Percentiles rank a stretch among this genome's conserved stretches.
Conservation (phyloP, 1,284 basidiomycete species). For the Marasmius fiardii region DNA sequence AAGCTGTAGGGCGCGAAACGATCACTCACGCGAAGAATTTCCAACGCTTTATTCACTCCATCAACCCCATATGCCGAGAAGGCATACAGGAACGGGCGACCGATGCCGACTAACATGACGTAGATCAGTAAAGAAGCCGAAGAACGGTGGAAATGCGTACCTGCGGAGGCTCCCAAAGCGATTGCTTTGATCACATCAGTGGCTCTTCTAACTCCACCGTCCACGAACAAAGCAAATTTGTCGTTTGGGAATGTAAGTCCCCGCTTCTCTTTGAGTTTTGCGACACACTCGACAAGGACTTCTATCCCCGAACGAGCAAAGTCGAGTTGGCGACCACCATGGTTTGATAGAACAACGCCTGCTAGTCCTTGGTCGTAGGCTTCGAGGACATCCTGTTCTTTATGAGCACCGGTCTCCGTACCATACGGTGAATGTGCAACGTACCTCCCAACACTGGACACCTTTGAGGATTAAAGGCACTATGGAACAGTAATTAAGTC, state of each 20-base stretch:
- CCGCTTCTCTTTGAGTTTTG: conserved; percentile 67
- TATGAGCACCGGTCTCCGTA: not conserved
- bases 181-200: conserved; percentile 93
- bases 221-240: conserved; percentile 87
- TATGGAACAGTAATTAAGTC: conserved; percentile 22
- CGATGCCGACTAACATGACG: conserved; percentile 58
- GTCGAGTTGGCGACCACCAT: conserved; percentile 91
- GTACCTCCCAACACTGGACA: conserved; percentile 87
- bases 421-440: conserved; percentile 15
- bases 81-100: conserved; percentile 86
- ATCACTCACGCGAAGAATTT: conserved; percentile 68
- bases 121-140: conserved; percentile 9
- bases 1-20: no score
- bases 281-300: conserved; percentile 84
- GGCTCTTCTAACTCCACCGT: conserved; percentile 89
- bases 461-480: conserved; percentile 94
- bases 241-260: conserved; percentile 60
- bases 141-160: conserved; percentile 31
- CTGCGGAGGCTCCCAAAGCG: conserved; percentile 88
- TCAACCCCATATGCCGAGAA: conserved; percentile 87
- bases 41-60: conserved; percentile 74
- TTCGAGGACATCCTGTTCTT: conserved; percentile 70
- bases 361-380: conserved; percentile 83
- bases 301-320: conserved; percentile 90
- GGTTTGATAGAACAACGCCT: conserved; percentile 89